Conservation (phyloP, 2,329 filamentous ascomycete species). For the Setomelanomma holmii region DNA sequence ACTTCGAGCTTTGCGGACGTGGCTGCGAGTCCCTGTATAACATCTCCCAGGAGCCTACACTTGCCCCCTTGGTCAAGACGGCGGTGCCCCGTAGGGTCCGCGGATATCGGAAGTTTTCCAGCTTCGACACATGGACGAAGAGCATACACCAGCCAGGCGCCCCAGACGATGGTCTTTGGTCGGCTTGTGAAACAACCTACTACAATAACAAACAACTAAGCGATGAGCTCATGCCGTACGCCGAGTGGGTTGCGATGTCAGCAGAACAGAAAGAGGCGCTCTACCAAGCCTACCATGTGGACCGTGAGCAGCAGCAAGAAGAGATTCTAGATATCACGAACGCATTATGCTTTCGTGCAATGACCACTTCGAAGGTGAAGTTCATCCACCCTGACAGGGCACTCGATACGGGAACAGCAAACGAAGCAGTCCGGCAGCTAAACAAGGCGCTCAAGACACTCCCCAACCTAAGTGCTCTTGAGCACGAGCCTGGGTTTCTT, state of each 20-base stretch:
- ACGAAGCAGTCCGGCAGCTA: neutral
- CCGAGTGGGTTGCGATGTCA: neutral
- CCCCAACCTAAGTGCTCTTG: neutral
- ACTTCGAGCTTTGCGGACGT: constrained; percentile 8
- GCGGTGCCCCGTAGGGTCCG: constrained; percentile 3
- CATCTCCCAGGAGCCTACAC: constrained; percentile 2
- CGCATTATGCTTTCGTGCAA: constrained; percentile 1
- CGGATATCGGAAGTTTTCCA: neutral
- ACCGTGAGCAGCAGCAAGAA: constrained; percentile 6
- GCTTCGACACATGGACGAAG: neutral
- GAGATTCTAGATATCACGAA: constrained; percentile 6
- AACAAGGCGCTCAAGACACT: neutral
- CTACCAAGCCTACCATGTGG: constrained; percentile 4
- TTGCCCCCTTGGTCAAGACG: constrained; percentile 3
- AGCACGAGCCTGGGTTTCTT: neutral
- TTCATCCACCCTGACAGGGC: neutral
- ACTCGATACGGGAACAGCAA: neutral
- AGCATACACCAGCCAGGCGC: constrained; percentile 7
- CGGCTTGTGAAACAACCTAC: neutral
- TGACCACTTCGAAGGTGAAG: neutral
- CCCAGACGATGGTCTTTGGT: neutral
- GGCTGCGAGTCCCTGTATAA: constrained; percentile 9
- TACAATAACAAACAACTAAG: neutral
- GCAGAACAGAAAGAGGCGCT: neutral
- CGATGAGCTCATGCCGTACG: neutral